These are phyloP conservation scores for Orbilia ellipsospora DNA, from an alignment of 2,329 filamentous ascomycete species.

Conservation along the genomic window DNA sequence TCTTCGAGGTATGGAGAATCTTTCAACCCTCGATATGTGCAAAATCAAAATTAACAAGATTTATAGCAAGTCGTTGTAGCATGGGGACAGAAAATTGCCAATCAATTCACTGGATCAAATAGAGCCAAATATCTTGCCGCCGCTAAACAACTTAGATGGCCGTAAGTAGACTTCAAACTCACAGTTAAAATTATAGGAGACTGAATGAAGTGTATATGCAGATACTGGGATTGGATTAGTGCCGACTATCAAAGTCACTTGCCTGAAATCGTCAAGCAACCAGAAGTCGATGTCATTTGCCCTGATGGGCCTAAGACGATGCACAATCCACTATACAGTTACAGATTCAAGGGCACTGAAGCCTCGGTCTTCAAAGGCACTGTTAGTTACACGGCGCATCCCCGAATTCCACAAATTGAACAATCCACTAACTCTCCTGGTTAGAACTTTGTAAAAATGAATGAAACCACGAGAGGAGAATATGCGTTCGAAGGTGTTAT, in stretches of 20 bases:
- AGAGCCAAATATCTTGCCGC: constrained; percentile 55
- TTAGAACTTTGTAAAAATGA: constrained; percentile 14
- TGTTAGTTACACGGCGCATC: too few species aligned
- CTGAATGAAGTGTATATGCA: constrained; percentile 5
- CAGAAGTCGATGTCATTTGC: constrained; percentile 37
- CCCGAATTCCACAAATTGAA: too few species aligned
- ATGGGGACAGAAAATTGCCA: constrained; percentile 45
- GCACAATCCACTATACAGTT: constrained; percentile 23
- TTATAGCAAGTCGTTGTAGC: constrained; percentile 55
- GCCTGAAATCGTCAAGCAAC: constrained; percentile 37
- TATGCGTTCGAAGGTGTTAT: not conserved
- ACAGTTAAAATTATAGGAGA: not conserved
- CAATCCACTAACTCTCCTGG: too few species aligned
- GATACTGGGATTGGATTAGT: constrained; percentile 58
- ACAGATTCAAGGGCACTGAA: constrained; percentile 15
- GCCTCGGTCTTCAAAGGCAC: not conserved
- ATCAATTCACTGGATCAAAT: constrained; percentile 42
- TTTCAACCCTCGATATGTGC: too few species aligned
- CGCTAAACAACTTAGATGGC: constrained; percentile 54
- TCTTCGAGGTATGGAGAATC: constrained; percentile 42
- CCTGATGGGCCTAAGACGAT: constrained; percentile 42
- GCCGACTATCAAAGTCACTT: constrained; percentile 43
- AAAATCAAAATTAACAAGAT: too few species aligned
- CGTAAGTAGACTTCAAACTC: constrained; percentile 51
- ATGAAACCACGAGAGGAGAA: constrained; percentile 26